Base-by-base conservation (phyloP, 495 filamentous ascomycete genomes). In the Achaetomiella virescens region DNA sequence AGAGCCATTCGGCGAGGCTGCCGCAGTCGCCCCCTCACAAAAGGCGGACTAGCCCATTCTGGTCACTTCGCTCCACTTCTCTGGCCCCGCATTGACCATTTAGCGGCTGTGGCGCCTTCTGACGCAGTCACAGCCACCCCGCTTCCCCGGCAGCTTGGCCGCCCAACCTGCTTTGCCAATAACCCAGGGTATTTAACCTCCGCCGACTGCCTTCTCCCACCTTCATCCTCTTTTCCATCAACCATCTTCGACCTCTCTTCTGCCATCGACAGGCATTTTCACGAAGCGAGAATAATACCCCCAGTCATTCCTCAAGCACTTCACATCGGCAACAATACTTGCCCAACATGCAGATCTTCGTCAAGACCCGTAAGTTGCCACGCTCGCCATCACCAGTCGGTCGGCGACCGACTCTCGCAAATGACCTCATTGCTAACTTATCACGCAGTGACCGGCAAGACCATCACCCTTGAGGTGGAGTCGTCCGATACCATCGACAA, bases 401-500 rank as follows among this genome's bases (percentile, higher is more conserved):
- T 33, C 24, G 25, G 37, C 29, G 48, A 48, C 50, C n/a, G 18
- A 29, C 17, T 17, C 6, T 27, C 20, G 9, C 24, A 24, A 33
- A 25, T 38, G 45, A 50, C 18, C 41, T 43, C n/a, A 36, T 60
- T 52, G 52, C 66, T 71, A 69, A 66, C 65, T n/a, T 21, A 48
- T 58, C 37, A n/a, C 36, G 35, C 6, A 83, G 85, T 96, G 61
- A 97, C 92, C 52, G 92, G 92, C 72, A 97, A 97, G 88, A 97
- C 92, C 79, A 97, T 97, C 81, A 97, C 92, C 65, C 84, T 97
- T 67, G 92, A 97, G 89, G 93, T 97, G 18, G 92, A 97, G 81
- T 95, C 90, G 55, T 90, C 85, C 56, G 92, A 97, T 66, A 97
- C 92, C 58, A 97, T 97, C 79, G 93, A 97, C 80, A 97, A 97